Evolutionary conservation across 2,329 filamentous ascomycete species (phyloP).

Genomic region (Ophiostoma sp.): DNA sequence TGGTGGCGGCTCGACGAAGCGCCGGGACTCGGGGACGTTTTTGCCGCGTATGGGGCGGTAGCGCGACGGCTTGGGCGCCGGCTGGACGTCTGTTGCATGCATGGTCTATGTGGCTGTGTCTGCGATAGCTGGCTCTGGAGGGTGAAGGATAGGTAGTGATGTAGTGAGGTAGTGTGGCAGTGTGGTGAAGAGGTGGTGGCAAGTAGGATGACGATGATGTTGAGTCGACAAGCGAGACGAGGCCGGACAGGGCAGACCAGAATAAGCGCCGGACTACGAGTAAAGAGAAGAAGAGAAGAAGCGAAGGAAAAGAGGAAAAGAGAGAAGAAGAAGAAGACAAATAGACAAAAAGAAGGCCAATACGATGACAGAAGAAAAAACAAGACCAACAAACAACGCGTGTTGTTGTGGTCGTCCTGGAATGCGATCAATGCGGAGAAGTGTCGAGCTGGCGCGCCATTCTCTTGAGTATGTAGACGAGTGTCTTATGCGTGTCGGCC

Average conservation of each 20-base stretch:
- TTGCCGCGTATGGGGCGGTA: slow-evolving; percentile 34
- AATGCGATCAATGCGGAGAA: slow-evolving; percentile 18
- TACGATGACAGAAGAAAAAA: background rate
- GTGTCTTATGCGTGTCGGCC: background rate
- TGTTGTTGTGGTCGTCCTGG: slow-evolving; percentile 1
- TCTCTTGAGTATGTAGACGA: background rate
- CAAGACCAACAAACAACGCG: background rate
- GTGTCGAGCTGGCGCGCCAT: slow-evolving; percentile 16
- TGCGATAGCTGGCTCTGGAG: background rate
- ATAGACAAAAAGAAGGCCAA: background rate
- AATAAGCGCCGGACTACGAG: background rate
- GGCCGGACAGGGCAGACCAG: too few relatives aligned
- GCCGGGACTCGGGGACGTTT: slow-evolving; percentile 30
- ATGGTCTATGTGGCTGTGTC: background rate
- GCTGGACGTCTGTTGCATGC: slow-evolving; percentile 21
- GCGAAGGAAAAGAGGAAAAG: background rate
- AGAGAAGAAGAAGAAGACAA: background rate
- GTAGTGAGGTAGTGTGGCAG: too few relatives aligned
- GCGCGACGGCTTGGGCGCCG: slow-evolving; percentile 32
- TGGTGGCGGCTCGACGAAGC: slow-evolving; percentile 22
- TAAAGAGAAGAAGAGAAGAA: background rate
- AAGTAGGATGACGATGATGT: too few relatives aligned
- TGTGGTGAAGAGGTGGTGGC: too few relatives aligned
- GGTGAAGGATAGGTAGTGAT: background rate
- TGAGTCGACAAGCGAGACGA: too few relatives aligned